phyloP scores from a whole-genome alignment of 495 filamentous ascomycete species.

The Rostrohypoxylon terebratum region DNA sequence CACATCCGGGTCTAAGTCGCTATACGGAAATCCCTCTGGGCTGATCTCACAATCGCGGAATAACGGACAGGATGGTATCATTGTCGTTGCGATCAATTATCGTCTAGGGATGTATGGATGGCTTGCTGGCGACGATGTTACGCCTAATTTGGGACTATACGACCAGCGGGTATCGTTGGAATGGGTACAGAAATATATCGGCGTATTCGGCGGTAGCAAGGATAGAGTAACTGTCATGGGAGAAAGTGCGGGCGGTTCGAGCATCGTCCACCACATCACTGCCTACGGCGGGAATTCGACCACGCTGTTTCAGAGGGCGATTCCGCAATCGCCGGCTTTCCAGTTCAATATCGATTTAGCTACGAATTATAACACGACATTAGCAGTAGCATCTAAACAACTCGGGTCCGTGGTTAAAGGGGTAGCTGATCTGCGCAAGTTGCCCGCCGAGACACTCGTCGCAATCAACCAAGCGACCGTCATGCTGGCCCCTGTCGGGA shows the following conservation, averaged over 20 bases:
- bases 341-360: conserved; percentile 36
- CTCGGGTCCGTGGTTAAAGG: conserved; percentile 49
- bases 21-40: conserved; percentile 55
- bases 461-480: conserved; percentile 65
- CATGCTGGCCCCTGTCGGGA: conserved; percentile 57
- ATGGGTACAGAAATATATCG: conserved; percentile 75
- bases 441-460: conserved; percentile 61
- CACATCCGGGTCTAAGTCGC: conserved; percentile 60
- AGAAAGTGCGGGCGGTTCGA: conserved; percentile 66
- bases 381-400: conserved; percentile 15
- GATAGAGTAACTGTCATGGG: conserved; percentile 71
- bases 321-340: conserved; percentile 48
- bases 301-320: conserved; percentile 45
- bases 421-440: conserved; percentile 61
- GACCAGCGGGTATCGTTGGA: conserved; percentile 74
- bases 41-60: conserved; percentile 58
- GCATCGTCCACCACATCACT: conserved; percentile 72
- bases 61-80: conserved; percentile 57
- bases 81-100: conserved; percentile 72
- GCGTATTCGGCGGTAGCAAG: conserved; percentile 71
- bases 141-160: conserved; percentile 69
- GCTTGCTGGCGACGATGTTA: conserved; percentile 64
- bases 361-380: conserved; percentile 33
- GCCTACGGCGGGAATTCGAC: conserved; percentile 58
- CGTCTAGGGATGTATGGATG: conserved; percentile 74